phyloP scores from a whole-genome alignment of 805 yeast genomes.

The Suhomyces sp. region DNA sequence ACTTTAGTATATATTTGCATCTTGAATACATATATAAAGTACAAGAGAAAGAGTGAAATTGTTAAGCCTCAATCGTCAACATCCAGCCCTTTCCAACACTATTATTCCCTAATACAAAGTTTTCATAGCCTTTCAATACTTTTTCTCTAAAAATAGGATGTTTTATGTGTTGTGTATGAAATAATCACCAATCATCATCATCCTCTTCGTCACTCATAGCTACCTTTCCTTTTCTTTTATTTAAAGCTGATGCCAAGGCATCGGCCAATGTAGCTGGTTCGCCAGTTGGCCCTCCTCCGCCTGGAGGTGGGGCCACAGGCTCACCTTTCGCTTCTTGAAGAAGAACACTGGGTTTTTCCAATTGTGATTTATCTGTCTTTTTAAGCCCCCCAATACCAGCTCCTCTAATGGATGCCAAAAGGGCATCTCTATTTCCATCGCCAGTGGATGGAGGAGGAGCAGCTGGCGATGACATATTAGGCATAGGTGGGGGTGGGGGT shows the following conservation, averaged over 20 bases:
- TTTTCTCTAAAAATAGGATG: too few species aligned
- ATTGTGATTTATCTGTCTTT: constrained; percentile 78
- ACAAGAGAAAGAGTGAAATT: too few species aligned
- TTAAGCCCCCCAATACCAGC: constrained; percentile 67
- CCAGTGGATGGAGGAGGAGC: constrained; percentile 34
- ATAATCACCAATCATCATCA: constrained; percentile 57
- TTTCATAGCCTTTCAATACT: too few species aligned
- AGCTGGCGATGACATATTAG: constrained; percentile 27
- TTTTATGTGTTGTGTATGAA: too few species aligned
- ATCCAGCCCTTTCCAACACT: too few species aligned
- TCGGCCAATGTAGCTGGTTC: constrained; percentile 74
- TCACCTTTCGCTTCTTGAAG: constrained; percentile 74
- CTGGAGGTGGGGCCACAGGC: constrained; percentile 36
- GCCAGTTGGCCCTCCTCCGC: constrained; percentile 48
- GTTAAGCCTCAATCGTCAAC: too few species aligned
- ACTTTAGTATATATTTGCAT: too few species aligned
- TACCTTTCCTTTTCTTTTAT: constrained; percentile 78
- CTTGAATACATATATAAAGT: too few species aligned
- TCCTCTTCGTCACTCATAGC: constrained; percentile 81
- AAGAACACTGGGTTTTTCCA: constrained; percentile 75
- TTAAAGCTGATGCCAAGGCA: constrained; percentile 85
- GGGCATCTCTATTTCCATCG: constrained; percentile 71
- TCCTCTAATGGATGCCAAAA: constrained; percentile 81
- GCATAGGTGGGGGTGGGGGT: constrained; percentile 46
- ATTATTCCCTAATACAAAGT: too few species aligned